These are phyloP conservation scores for Scytalidium sp. DNA, from an alignment of 2,329 filamentous ascomycete species.

Conservation along the genomic window DNA sequence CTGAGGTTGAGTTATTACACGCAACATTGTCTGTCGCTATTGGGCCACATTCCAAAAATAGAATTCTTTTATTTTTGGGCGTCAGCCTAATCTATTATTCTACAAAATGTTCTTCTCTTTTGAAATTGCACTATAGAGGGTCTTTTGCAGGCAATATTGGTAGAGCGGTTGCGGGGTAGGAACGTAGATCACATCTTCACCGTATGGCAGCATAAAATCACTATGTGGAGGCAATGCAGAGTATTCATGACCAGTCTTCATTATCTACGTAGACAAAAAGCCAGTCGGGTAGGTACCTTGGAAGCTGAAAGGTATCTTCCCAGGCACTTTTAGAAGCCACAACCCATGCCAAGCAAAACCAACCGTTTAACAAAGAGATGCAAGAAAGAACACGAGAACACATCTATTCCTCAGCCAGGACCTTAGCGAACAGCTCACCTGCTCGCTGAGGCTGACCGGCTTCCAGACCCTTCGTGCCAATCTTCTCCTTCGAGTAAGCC, in stretches of 20 bases:
- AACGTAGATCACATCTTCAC: not conserved
- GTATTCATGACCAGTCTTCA: not conserved
- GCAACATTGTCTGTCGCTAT: too few relatives aligned
- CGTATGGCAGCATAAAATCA: not conserved
- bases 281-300: not conserved
- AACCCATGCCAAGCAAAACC: not conserved
- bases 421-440: slow-evolving; percentile 31
- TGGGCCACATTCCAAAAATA: too few relatives aligned
- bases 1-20: too few relatives aligned
- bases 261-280: not conserved
- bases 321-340: not conserved
- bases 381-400: not conserved
- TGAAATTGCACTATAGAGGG: too few relatives aligned
- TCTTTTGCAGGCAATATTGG: too few relatives aligned
- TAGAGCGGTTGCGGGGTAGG: too few relatives aligned
- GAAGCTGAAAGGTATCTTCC: not conserved
- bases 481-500: slow-evolving; percentile 82
- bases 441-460: slow-evolving; percentile 54
- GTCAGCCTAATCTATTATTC: too few relatives aligned
- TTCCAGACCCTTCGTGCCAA: slow-evolving; percentile 68
- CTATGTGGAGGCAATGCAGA: not conserved
- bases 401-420: slow-evolving; percentile 48
- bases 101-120: too few relatives aligned
- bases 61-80: too few relatives aligned
- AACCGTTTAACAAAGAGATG: not conserved